phyloP scores from a whole-genome alignment of 1,139 yeast genomes.

The Taphrina deformans region DNA sequence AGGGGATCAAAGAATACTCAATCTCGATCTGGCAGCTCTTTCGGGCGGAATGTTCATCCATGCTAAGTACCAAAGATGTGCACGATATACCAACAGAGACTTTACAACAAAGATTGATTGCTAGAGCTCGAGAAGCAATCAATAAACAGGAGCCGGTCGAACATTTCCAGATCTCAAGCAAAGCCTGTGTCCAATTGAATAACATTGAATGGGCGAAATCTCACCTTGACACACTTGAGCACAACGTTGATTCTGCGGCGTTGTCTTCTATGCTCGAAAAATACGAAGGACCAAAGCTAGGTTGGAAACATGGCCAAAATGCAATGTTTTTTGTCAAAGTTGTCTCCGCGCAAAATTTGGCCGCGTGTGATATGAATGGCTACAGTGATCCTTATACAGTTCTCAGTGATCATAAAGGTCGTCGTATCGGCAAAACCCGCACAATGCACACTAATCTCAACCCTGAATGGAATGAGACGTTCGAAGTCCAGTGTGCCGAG shows the following conservation, averaged over 20 bases:
- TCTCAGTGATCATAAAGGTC: slow-evolving; percentile 61
- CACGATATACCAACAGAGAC: slow-evolving; percentile 35
- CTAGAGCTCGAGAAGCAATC: slow-evolving; percentile 51
- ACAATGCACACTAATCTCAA: slow-evolving; percentile 60
- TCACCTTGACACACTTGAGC: slow-evolving; percentile 62
- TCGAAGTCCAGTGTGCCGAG: slow-evolving; percentile 57
- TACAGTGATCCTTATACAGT: slow-evolving; percentile 65
- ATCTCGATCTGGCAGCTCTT: slow-evolving; percentile 52
- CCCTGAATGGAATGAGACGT: slow-evolving; percentile 89
- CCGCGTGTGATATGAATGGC: slow-evolving; percentile 55
- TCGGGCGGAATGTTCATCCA: slow-evolving; percentile 49
- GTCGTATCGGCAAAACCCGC: slow-evolving; percentile 70
- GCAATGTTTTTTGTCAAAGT: slow-evolving; percentile 62
- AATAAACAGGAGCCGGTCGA: slow-evolving; percentile 50
- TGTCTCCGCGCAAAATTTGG: slow-evolving; percentile 69
- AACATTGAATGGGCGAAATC: slow-evolving; percentile 64
- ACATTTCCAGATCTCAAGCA: slow-evolving; percentile 59
- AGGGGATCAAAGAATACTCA: slow-evolving; percentile 59
- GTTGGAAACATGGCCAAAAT: slow-evolving; percentile 43
- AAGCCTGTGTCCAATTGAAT: slow-evolving; percentile 73
- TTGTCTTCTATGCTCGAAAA: slow-evolving; percentile 54
- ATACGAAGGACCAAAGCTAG: slow-evolving; percentile 39
- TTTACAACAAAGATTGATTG: slow-evolving; percentile 47
- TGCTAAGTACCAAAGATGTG: slow-evolving; percentile 38
- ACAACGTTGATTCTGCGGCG: slow-evolving; percentile 60